phyloP scores from a whole-genome alignment of 192 early-diverging fungal species.

The Umbelopsis ramanniana region DNA sequence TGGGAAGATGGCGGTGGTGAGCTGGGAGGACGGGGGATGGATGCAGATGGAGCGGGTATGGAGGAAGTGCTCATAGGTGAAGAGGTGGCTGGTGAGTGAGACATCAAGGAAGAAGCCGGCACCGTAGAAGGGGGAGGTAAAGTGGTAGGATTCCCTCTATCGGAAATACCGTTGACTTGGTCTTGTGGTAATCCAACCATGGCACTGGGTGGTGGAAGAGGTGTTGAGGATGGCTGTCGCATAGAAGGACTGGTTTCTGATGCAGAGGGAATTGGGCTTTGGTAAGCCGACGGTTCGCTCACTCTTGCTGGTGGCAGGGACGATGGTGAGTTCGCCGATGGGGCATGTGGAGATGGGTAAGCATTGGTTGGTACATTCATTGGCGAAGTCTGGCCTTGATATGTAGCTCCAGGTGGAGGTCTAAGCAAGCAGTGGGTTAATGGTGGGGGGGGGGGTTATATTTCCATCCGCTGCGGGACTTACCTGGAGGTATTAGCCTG shows the following conservation, averaged over 20 bases:
- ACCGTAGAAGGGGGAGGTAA: slow-evolving; percentile 5
- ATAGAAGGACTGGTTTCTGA: slow-evolving; percentile 17
- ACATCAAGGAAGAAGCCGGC: not conserved
- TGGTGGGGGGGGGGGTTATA: not conserved
- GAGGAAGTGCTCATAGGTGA: slow-evolving; percentile 19
- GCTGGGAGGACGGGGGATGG: slow-evolving; percentile 1
- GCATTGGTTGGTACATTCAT: slow-evolving; percentile 6
- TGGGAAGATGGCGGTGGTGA: slow-evolving; percentile 17
- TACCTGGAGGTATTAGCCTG: slow-evolving; percentile 17
- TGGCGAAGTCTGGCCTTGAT: slow-evolving; percentile 19
- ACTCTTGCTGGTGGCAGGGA: slow-evolving; percentile 23
- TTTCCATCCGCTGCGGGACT: slow-evolving; percentile 2
- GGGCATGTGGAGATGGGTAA: slow-evolving; percentile 22
- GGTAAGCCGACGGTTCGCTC: not conserved
- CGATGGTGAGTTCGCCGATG: slow-evolving; percentile 21
- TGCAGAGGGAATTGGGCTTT: not conserved
- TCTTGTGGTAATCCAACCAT: slow-evolving; percentile 16
- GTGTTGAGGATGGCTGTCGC: slow-evolving; percentile 38
- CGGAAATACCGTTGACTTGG: slow-evolving; percentile 12
- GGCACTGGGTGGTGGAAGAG: slow-evolving; percentile 7
- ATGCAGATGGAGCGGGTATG: slow-evolving; percentile 9
- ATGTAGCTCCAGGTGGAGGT: slow-evolving; percentile 16
- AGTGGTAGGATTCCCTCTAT: slow-evolving; percentile 13
- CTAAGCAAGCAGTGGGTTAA: not conserved
- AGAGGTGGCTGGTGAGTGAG: slow-evolving; percentile 3